Conservation (phyloP, 768 basidiomycete species). For the Xerocomellus dryophilus region DNA sequence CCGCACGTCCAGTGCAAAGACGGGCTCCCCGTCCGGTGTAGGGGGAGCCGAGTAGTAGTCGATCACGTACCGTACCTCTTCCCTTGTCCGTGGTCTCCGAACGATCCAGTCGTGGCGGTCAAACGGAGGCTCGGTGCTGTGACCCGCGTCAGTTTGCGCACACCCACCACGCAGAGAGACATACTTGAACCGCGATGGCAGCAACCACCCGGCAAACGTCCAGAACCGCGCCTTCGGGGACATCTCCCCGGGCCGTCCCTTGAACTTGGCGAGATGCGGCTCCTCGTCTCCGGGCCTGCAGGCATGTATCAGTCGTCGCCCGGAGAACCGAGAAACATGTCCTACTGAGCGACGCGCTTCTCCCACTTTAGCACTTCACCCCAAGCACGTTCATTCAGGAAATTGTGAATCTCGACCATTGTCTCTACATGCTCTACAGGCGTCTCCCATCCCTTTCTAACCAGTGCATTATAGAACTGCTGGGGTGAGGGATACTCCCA, state of each 20-base stretch:
- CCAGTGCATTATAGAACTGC: slow-evolving; percentile 96
- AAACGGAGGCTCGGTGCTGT: slow-evolving; percentile 87
- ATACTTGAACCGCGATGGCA: slow-evolving; percentile 89
- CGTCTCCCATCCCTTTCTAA: slow-evolving; percentile 95
- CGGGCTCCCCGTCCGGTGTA: slow-evolving; percentile 86
- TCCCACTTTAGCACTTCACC: slow-evolving; percentile 94
- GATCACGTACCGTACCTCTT: slow-evolving; percentile 93
- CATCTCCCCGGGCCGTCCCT: slow-evolving; percentile 86
- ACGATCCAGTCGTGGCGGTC: slow-evolving; percentile 99
- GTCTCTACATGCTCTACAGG: slow-evolving; percentile 94
- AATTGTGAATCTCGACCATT: slow-evolving; percentile 99
- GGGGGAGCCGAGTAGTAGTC: slow-evolving; percentile 97
- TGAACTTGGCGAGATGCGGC: slow-evolving; percentile 77
- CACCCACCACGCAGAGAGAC: slow-evolving; percentile 25
- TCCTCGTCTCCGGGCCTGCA: slow-evolving; percentile 54
- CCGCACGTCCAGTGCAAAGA: slow-evolving; percentile 92
- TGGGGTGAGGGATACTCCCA: slow-evolving; percentile 99
- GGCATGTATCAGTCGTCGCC: not conserved
- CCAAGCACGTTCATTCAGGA: slow-evolving; percentile 97
- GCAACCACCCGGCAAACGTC: slow-evolving; percentile 82
- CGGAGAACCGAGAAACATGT: not conserved
- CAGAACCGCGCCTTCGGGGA: slow-evolving; percentile 92
- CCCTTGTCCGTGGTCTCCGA: slow-evolving; percentile 70
- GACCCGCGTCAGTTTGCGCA: slow-evolving; percentile 2
- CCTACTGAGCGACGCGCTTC: slow-evolving; percentile 43